A percentile compares a stretch with the other conserved stretches of the same genome.
Conservation (phyloP, 208 protist species). For the Trypanosoma avium region DNA sequence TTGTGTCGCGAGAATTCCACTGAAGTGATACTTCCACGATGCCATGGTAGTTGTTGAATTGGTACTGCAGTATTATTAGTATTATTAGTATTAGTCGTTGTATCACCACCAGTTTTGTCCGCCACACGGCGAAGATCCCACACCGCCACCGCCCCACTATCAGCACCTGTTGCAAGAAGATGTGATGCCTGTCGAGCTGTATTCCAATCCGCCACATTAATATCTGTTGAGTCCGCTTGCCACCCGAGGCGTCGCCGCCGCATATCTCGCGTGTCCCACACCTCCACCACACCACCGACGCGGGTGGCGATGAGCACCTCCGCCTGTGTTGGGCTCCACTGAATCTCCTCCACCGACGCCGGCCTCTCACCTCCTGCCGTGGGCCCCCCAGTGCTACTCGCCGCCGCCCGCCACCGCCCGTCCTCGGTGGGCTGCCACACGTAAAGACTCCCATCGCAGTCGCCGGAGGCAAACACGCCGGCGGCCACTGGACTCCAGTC, state of each 20-base stretch:
- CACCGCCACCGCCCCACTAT: slow-evolving; percentile 95
- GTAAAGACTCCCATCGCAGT: slow-evolving; percentile 92
- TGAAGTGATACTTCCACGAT: slow-evolving; percentile 94
- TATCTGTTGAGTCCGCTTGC: slow-evolving; percentile 90
- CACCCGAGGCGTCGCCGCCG: slow-evolving; percentile 65
- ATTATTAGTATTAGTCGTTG: too few species aligned
- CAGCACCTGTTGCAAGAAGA: slow-evolving; percentile 95
- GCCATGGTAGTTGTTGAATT: slow-evolving; percentile 91
- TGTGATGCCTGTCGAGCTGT: slow-evolving; percentile 83
- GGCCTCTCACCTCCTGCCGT: slow-evolving; percentile 14
- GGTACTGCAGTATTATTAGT: too few species aligned
- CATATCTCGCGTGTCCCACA: slow-evolving; percentile 94
- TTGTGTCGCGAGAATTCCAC: slow-evolving; percentile 97
- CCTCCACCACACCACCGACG: slow-evolving; percentile 79
- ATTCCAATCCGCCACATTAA: slow-evolving; percentile 98
- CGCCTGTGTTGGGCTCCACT: slow-evolving; percentile 95
- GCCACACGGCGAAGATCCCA: slow-evolving; percentile 96
- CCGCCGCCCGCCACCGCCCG: slow-evolving; percentile 73
- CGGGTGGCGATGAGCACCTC: slow-evolving; percentile 85
- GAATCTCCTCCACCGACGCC: slow-evolving; percentile 95
- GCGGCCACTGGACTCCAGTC: slow-evolving; percentile 92
- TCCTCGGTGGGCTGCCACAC: slow-evolving; percentile 83
- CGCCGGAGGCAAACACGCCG: slow-evolving; percentile 87
- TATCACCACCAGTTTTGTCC: slow-evolving; percentile 23
- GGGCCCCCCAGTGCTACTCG: slow-evolving; percentile 73